phyloP scores from a whole-genome alignment of 176 grass and related monocot species.

The Avena atlantica region DNA sequence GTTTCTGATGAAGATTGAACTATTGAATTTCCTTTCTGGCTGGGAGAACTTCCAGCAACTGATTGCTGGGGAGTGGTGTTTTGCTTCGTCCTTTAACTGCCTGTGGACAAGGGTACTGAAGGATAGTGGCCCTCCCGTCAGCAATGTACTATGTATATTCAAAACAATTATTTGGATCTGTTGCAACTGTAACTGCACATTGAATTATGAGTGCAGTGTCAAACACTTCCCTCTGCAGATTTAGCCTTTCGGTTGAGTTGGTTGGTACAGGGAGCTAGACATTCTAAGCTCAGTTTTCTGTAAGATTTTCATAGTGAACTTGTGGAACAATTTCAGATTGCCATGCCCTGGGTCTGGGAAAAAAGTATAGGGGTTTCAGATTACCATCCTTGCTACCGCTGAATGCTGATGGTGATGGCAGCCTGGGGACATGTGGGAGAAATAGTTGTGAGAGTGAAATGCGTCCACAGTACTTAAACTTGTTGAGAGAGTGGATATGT shows the following conservation, averaged over 20 bases:
- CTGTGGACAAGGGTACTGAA: not conserved
- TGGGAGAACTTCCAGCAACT: not conserved
- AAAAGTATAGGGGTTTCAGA: too few relatives aligned
- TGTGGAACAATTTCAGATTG: too few relatives aligned
- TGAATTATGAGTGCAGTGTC: not conserved
- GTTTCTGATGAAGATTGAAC: conserved; percentile 15
- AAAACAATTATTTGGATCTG: not conserved
- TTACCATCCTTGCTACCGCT: too few relatives aligned
- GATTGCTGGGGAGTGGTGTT: not conserved
- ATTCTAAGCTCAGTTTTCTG: too few relatives aligned
- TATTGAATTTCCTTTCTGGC: not conserved
- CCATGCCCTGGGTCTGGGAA: too few relatives aligned
- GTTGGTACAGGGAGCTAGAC: not conserved
- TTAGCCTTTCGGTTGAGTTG: not conserved
- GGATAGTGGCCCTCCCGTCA: not conserved
- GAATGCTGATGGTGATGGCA: too few relatives aligned
- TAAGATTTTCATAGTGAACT: too few relatives aligned
- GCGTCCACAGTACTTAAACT: too few relatives aligned
- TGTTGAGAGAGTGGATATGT: not conserved
- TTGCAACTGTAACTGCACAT: not conserved
- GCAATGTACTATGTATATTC: not conserved
- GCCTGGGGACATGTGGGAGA: too few relatives aligned
- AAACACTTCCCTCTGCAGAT: not conserved
- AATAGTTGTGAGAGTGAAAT: too few relatives aligned
- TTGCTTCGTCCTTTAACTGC: not conserved